These are phyloP conservation scores for Protea cynaroides DNA, from an alignment of 164 flowering plant genomes.

Conservation along the genomic window DNA sequence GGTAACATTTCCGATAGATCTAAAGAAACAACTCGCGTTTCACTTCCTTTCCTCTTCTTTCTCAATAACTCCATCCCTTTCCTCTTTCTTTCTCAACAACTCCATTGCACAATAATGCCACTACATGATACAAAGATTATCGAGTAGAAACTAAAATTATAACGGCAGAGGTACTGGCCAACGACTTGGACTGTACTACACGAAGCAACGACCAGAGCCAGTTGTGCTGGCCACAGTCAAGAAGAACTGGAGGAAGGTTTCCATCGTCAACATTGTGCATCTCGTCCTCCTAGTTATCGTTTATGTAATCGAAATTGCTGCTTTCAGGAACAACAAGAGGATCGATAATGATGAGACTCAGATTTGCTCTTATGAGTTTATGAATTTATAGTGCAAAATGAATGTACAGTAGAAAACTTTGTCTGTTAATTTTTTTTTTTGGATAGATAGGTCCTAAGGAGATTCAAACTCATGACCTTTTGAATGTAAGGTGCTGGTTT, in stretches of 20 bases:
- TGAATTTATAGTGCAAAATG: no score
- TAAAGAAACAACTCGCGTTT: conserved; percentile 16
- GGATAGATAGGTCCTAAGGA: no score
- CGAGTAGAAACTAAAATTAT: background rate
- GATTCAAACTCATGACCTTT: no score
- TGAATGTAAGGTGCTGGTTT: no score
- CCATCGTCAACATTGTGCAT: conserved; percentile 67
- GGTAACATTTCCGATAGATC: conserved; percentile 15
- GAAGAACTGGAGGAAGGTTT: conserved; percentile 95
- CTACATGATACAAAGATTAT: no score
- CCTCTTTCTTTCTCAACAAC: no score
- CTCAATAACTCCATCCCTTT: conserved; percentile 42
- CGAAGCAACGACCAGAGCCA: conserved; percentile 77
- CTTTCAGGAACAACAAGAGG: conserved; percentile 21
- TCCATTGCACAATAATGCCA: no score
- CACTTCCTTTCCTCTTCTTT: conserved; percentile 76
- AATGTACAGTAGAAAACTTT: no score
- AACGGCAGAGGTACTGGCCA: conserved; percentile 5
- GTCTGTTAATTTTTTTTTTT: no score
- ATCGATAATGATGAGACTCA: no score
- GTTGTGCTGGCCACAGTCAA: conserved; percentile 72
- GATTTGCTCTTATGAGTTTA: no score
- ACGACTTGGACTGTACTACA: conserved; percentile 38
- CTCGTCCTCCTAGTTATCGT: conserved; percentile 63
- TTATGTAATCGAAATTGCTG: conserved; percentile 66